Percentiles rank a stretch among this genome's conserved stretches.
These are phyloP conservation scores for Heterobasidion parviporum DNA, from an alignment of 1,284 basidiomycete species.

Conservation along the genomic window DNA sequence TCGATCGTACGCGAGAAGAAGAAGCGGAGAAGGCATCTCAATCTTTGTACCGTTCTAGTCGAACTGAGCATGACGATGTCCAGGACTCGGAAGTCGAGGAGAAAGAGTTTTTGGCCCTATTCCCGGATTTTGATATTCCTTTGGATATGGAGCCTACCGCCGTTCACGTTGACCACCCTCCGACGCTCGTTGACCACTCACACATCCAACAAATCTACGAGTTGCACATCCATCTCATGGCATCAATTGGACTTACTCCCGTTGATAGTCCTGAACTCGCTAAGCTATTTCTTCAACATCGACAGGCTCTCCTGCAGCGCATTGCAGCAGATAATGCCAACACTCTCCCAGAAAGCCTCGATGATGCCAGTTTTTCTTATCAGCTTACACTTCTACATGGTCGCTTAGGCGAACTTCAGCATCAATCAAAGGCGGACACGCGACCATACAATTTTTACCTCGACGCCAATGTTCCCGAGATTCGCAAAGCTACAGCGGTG, in stretches of 20 bases:
- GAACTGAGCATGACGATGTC: constrained; percentile 47
- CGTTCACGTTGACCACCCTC: not conserved
- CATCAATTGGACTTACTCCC: constrained; percentile 1
- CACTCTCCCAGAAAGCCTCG: constrained; percentile 35
- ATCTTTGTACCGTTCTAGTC: constrained; percentile 75
- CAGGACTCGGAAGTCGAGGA: constrained; percentile 76
- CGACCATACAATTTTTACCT: constrained; percentile 70
- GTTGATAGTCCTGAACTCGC: not conserved
- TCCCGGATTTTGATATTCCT: constrained; percentile 76
- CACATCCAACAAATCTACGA: constrained; percentile 22
- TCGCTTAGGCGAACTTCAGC: constrained; percentile 24
- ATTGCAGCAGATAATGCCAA: constrained; percentile 24
- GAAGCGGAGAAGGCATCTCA: constrained; percentile 59
- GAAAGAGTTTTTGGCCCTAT: constrained; percentile 73
- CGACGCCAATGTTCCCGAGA: constrained; percentile 67
- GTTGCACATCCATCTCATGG: constrained; percentile 31
- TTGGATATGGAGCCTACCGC: constrained; percentile 17
- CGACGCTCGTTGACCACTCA: constrained; percentile 6
- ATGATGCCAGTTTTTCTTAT: constrained; percentile 37
- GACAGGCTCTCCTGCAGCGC: constrained; percentile 14
- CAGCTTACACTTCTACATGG: constrained; percentile 37
- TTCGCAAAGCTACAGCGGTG: constrained; percentile 49
- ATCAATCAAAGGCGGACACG: constrained; percentile 8
- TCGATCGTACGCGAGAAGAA: constrained; percentile 67
- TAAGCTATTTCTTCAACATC: not conserved